These are phyloP conservation scores for Geranium incanum DNA, from an alignment of 441 rosid species.

Conservation along the genomic window DNA sequence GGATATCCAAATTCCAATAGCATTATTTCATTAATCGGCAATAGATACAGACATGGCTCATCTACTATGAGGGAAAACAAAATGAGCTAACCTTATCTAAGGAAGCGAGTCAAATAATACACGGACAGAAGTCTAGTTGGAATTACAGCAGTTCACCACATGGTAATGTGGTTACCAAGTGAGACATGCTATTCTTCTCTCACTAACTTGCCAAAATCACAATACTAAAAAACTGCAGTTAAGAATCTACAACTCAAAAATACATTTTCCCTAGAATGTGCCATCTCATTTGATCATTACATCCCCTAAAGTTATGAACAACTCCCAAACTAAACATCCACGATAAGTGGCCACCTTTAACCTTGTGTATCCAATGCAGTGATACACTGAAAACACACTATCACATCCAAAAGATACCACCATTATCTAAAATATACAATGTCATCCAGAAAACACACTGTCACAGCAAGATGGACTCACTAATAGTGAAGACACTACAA, in stretches of 20 bases:
- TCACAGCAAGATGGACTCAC: background rate
- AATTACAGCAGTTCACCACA: background rate
- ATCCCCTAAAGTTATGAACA: background rate
- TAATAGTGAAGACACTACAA: background rate
- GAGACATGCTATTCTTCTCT: background rate
- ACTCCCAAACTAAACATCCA: background rate
- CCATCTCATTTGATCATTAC: background rate
- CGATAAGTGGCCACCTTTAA: background rate
- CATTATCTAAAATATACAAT: background rate
- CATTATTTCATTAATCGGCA: background rate
- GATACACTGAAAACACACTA: too few relatives aligned
- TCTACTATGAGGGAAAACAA: background rate
- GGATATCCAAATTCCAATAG: background rate
- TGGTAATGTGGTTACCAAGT: background rate
- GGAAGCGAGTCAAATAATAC: background rate
- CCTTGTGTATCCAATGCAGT: background rate
- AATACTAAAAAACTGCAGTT: background rate
- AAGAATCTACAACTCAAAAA: background rate
- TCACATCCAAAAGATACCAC: background rate
- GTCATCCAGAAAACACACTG: background rate
- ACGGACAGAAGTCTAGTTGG: background rate
- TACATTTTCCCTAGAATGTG: background rate
- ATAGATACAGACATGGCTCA: background rate
- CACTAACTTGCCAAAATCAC: background rate
- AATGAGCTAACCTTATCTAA: background rate